Conservation (phyloP, 2,329 filamentous ascomycete species). For the Neofusicoccum parvum region DNA sequence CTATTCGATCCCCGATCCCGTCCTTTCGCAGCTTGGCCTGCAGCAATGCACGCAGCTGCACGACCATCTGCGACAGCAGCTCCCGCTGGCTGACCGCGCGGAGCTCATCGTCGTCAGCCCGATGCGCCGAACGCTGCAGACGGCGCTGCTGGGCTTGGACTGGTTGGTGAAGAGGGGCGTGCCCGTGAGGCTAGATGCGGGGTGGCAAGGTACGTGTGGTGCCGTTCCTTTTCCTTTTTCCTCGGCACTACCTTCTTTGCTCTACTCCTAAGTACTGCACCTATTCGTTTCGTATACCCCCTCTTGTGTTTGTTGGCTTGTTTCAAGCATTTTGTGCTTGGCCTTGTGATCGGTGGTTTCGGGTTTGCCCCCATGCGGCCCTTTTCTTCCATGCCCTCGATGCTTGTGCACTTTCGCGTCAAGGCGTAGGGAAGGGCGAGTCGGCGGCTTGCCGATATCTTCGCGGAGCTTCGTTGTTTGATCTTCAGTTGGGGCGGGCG, state of each 20-base stretch:
- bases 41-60: conserved; percentile 46
- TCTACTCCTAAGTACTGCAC: neutral
- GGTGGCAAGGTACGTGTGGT: conserved; percentile 61
- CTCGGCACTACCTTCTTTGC: neutral
- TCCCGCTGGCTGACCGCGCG: conserved; percentile 45
- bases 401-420: no score
- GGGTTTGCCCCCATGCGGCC: neutral
- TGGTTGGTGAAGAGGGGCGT: conserved; percentile 60
- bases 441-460: no score
- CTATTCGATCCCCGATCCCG: conserved; percentile 46
- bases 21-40: conserved; percentile 44
- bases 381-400: neutral
- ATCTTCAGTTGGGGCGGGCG: neutral
- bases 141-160: conserved; percentile 59
- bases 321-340: neutral
- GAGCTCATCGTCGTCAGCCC: conserved; percentile 64
- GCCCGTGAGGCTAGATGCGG: conserved; percentile 59
- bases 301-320: no score
- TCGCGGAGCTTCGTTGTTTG: neutral
- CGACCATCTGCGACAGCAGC: conserved; percentile 37
- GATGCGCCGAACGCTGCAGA: conserved; percentile 68
- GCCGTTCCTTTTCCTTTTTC: conserved; percentile 5
- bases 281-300: no score
- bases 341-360: neutral
- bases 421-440: no score